These are phyloP conservation scores for Ogataea thermomethanolica DNA, from an alignment of 805 yeast species.

Conservation along the genomic window DNA sequence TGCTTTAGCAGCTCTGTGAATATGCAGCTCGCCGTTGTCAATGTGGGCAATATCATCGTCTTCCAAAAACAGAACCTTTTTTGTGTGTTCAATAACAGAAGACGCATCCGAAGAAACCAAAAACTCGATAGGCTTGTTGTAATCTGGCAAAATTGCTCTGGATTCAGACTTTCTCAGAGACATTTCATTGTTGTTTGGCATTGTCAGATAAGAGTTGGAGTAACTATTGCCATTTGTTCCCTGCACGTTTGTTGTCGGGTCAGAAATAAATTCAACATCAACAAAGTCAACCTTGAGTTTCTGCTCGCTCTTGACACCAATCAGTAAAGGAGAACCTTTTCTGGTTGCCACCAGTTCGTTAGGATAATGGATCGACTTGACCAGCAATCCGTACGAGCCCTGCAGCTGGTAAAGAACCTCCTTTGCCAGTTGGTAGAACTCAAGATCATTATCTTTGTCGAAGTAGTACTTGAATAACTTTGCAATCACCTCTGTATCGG, in stretches of 20 bases:
- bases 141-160: constrained; percentile 92
- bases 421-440: constrained; percentile 89
- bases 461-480: constrained; percentile 88
- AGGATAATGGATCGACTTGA: constrained; percentile 89
- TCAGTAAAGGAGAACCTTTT: constrained; percentile 95
- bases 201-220: constrained; percentile 15
- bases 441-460: constrained; percentile 73
- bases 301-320: constrained; percentile 95
- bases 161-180: constrained; percentile 49
- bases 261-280: constrained; percentile 91
- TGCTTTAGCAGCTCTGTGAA: constrained; percentile 89
- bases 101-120: constrained; percentile 96
- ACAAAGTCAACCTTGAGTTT: constrained; percentile 96
- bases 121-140: constrained; percentile 90
- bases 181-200: constrained; percentile 20
- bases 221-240: constrained; percentile 12
- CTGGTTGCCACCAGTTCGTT: constrained; percentile 95
- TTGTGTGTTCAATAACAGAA: constrained; percentile 93
- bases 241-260: constrained; percentile 40
- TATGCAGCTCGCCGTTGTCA: constrained; percentile 96
- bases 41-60: constrained; percentile 99
- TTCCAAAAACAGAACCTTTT: constrained; percentile 91
- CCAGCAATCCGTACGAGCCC: constrained; percentile 95
- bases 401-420: constrained; percentile 89
- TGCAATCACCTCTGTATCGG: constrained; percentile 98